phyloP scores from a whole-genome alignment of 2,329 filamentous ascomycete species.

The Coleophoma crateriformis region DNA sequence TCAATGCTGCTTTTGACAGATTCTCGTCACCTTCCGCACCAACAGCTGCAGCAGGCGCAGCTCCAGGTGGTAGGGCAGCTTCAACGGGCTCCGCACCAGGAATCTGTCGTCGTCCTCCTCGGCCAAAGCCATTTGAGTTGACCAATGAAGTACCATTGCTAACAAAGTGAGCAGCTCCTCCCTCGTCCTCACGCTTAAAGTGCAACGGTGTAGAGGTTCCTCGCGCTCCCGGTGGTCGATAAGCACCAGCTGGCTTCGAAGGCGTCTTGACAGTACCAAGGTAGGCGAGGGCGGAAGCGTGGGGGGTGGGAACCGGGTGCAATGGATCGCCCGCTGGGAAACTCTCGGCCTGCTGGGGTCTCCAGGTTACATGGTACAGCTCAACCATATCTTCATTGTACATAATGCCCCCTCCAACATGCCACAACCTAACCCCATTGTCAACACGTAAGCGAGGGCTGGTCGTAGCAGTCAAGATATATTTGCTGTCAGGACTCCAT shows the following conservation, averaged over 20 bases:
- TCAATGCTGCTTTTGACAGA: constrained; percentile 77
- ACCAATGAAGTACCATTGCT: constrained; percentile 69
- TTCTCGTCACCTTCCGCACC: constrained; percentile 58
- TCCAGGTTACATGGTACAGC: constrained; percentile 86
- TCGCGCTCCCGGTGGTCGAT: constrained; percentile 88
- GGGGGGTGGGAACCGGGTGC: constrained; percentile 67
- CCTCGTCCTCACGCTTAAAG: constrained; percentile 97
- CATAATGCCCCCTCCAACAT: constrained; percentile 82
- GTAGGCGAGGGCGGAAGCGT: constrained; percentile 77
- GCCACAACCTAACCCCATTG: constrained; percentile 94
- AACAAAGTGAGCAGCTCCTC: constrained; percentile 77
- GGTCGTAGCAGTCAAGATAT: constrained; percentile 95
- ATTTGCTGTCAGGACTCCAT: constrained; percentile 94
- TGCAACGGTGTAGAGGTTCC: constrained; percentile 84
- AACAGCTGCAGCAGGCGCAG: constrained; percentile 59
- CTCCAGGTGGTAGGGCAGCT: constrained; percentile 59
- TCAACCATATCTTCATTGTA: constrained; percentile 95
- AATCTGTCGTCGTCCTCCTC: constrained; percentile 63
- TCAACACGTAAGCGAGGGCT: constrained; percentile 93
- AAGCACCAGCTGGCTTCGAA: constrained; percentile 94
- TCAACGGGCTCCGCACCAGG: constrained; percentile 78
- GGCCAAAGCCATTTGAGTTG: constrained; percentile 72
- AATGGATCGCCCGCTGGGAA: constrained; percentile 66
- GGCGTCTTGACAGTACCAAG: constrained; percentile 86
- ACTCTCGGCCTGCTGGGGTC: constrained; percentile 62